Percentiles rank a stretch among this genome's conserved stretches.
These are phyloP conservation scores for Porcisia hertigi DNA, from an alignment of 208 protist genomes.

Conservation along the genomic window DNA sequence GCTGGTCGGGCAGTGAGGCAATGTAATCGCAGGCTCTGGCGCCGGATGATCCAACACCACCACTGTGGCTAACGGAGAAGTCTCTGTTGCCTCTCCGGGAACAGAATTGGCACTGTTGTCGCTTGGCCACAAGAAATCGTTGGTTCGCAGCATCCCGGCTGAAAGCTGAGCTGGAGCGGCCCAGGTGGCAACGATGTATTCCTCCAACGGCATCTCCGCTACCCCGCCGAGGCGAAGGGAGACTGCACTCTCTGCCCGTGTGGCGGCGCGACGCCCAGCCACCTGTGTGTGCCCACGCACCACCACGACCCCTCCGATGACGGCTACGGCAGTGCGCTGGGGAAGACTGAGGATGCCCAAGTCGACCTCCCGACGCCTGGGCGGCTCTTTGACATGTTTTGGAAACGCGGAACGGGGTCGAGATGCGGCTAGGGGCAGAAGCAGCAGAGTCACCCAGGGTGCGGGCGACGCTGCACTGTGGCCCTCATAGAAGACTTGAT, in stretches of 20 bases:
- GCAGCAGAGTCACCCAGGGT: constrained; percentile 36
- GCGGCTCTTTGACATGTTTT: neutral
- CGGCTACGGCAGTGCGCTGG: constrained; percentile 7
- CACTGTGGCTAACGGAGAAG: neutral
- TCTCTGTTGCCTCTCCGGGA: neutral
- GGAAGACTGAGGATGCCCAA: neutral
- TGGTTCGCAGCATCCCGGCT: neutral
- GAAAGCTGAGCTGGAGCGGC: constrained; percentile 4
- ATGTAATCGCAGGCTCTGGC: neutral
- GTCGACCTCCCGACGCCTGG: constrained; percentile 15
- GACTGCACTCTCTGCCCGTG: neutral
- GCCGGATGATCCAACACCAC: neutral
- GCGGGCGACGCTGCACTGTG: constrained; percentile 21
- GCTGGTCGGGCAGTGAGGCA: neutral
- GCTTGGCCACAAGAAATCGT: neutral
- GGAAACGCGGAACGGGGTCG: neutral
- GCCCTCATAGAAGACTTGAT: constrained; percentile 41
- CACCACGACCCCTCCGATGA: constrained; percentile 34
- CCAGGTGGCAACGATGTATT: constrained; percentile 35
- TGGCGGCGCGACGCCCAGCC: neutral
- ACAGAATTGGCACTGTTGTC: neutral
- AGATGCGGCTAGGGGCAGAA: constrained; percentile 6
- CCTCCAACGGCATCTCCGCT: constrained; percentile 8
- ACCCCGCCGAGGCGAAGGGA: neutral
- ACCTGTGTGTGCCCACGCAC: constrained; percentile 27